Evolutionary conservation across 2,329 filamentous ascomycete genomes (phyloP), one percentile per base, ranked within the genome.

Genomic region (Chalaropsis thielavioides): DNA sequence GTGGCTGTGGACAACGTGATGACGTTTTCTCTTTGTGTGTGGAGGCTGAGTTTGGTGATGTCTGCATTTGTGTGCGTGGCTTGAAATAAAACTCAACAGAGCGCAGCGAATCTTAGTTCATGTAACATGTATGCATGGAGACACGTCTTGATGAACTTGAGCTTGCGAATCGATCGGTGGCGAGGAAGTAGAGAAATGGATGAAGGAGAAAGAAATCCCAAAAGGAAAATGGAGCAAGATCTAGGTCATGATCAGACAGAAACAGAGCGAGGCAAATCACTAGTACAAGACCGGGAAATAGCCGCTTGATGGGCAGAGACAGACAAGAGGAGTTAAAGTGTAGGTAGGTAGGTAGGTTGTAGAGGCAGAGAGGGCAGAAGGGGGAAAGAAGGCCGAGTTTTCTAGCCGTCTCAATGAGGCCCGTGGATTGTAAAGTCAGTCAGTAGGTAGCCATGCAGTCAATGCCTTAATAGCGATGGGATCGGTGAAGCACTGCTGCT

Each of bases 81-180:
- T 24, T 51, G 46, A n/a, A 46, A 46, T 22, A 61, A 46, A 35
- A 31, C 41, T 8, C 67, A 44, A 65, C 64, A 10, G 27, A n/a
- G 27, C 38, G 27, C 11, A 58, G 54, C 4, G 54, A 58, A 19
- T 8, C 27, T 19, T 31, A n/a, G 17, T 8, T 10, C 17, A 35
- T 38, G 15, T 27, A 58, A 38, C 27, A 19, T 31, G 7, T 13
- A 58, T 19, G 54, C 15, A 31, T 58, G 27, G 17, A 58, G 31
- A 58, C 35, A n/a, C 1, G 15, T 31, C 27, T 17, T 17, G 15
- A 13, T 15, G 24, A 58, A 58, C 15, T 22, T 35, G 27, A 10
- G 54, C 27, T 58, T 11, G 22, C 22, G 6, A 13, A 24, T 27
- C 11, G 24, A 51, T 4, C n/a, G n/a, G 22, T 24, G 22, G 13